A percentile compares a stretch with the other conserved stretches of the same genome.
These are phyloP conservation scores for Vitis rotundifolia DNA, from an alignment of 164 flowering plant species.

Conservation along the genomic window DNA sequence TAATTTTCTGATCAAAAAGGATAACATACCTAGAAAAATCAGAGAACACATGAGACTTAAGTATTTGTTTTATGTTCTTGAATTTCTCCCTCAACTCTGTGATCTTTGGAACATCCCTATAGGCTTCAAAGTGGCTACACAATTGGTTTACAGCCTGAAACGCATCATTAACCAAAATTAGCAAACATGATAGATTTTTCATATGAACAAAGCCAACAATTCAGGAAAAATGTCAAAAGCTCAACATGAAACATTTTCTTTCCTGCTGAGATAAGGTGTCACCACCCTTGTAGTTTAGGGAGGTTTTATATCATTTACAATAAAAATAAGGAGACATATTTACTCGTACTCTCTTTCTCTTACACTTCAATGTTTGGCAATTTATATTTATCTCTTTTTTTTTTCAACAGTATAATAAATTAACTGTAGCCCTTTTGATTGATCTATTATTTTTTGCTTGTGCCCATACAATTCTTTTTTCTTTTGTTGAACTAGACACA, in stretches of 20 bases:
- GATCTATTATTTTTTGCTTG: too few species aligned
- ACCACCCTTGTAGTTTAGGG: too few species aligned
- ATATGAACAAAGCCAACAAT: background rate
- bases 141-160: conserved; percentile 96
- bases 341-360: background rate
- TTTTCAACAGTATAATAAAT: too few species aligned
- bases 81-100: conserved; percentile 93
- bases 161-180: conserved; percentile 8
- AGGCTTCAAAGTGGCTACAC: conserved; percentile 97
- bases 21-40: conserved; percentile 87
- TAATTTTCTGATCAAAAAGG: background rate
- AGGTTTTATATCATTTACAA: too few species aligned
- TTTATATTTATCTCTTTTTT: too few species aligned
- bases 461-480: too few species aligned
- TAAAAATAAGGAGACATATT: background rate
- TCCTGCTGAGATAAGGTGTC: too few species aligned
- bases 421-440: too few species aligned
- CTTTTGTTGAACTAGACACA: too few species aligned
- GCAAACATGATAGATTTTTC: background rate
- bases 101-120: conserved; percentile 89
- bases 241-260: too few species aligned
- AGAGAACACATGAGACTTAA: conserved; percentile 94
- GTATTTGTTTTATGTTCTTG: conserved; percentile 92
- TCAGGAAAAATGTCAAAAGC: too few species aligned
- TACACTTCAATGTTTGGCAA: too few species aligned